These are phyloP conservation scores for Dimargaris cristalligena DNA, from an alignment of 192 early-diverging fungal genomes.

Conservation along the genomic window DNA sequence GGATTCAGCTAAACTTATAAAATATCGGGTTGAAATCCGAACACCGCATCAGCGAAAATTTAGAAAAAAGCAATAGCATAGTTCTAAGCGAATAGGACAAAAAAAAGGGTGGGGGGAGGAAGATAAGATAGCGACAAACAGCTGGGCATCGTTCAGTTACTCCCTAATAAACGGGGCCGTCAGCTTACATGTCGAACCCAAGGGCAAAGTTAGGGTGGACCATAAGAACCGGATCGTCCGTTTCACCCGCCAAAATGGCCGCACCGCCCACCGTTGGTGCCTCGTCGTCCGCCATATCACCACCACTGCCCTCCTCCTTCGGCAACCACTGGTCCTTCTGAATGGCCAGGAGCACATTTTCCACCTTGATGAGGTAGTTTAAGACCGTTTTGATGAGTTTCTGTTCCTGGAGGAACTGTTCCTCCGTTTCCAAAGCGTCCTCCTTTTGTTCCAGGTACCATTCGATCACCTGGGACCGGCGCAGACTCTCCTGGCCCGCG, in stretches of 20 bases:
- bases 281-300: neutral
- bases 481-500: slow-evolving; percentile 23
- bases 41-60: too few relatives aligned
- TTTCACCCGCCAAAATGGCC: neutral
- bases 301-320: too few relatives aligned
- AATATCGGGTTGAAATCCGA: too few relatives aligned
- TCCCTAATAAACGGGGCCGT: neutral
- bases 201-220: slow-evolving; percentile 31
- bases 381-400: slow-evolving; percentile 50
- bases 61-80: too few relatives aligned
- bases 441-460: slow-evolving; percentile 60
- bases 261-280: neutral
- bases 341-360: slow-evolving; percentile 25
- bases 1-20: too few relatives aligned
- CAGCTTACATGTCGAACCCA: slow-evolving; percentile 6
- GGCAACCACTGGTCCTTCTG: slow-evolving; percentile 8
- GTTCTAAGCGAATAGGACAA: too few relatives aligned
- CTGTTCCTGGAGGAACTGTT: slow-evolving; percentile 36
- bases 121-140: too few relatives aligned
- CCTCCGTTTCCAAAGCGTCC: slow-evolving; percentile 39
- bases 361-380: slow-evolving; percentile 43
- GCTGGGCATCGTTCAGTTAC: too few relatives aligned
- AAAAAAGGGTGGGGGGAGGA: too few relatives aligned
- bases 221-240: slow-evolving; percentile 16
- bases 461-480: slow-evolving; percentile 37